A percentile compares a stretch with the other conserved stretches of the same genome.
Conservation (phyloP, 1,139 yeast genomes). For the Fermentozyma sake region DNA sequence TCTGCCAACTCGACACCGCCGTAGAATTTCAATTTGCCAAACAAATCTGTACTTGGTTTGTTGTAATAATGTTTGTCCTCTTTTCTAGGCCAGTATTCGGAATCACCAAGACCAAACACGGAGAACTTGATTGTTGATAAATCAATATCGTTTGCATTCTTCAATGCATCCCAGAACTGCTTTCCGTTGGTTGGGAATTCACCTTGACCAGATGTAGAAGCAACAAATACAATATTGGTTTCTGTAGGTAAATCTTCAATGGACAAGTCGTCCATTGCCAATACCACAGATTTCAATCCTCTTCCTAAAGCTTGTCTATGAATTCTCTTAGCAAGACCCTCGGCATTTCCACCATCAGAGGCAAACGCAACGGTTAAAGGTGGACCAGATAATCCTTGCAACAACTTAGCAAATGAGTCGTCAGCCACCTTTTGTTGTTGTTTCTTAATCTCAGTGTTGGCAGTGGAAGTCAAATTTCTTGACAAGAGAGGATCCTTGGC, state of each 20-base stretch:
- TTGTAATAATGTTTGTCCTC: constrained; percentile 92
- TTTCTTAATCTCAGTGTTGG: constrained; percentile 52
- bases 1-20: constrained; percentile 74
- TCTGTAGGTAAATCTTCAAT: constrained; percentile 78
- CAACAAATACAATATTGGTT: constrained; percentile 73
- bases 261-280: constrained; percentile 83
- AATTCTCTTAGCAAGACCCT: constrained; percentile 73
- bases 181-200: constrained; percentile 96
- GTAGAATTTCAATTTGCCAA: constrained; percentile 56
- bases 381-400: constrained; percentile 90
- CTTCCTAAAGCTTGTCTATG: constrained; percentile 82
- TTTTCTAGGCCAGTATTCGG: constrained; percentile 95
- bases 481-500: constrained; percentile 71
- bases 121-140: constrained; percentile 65
- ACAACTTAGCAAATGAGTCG: constrained; percentile 68
- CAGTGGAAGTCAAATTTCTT: constrained; percentile 63
- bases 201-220: constrained; percentile 97
- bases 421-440: constrained; percentile 69
- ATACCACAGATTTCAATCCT: constrained; percentile 73
- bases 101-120: constrained; percentile 91
- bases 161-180: constrained; percentile 81
- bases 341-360: constrained; percentile 94
- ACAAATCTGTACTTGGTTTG: constrained; percentile 81
- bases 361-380: constrained; percentile 89
- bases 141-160: constrained; percentile 66